Conservation (phyloP, 208 protist genomes). For the Trypanosoma brucei region DNA sequence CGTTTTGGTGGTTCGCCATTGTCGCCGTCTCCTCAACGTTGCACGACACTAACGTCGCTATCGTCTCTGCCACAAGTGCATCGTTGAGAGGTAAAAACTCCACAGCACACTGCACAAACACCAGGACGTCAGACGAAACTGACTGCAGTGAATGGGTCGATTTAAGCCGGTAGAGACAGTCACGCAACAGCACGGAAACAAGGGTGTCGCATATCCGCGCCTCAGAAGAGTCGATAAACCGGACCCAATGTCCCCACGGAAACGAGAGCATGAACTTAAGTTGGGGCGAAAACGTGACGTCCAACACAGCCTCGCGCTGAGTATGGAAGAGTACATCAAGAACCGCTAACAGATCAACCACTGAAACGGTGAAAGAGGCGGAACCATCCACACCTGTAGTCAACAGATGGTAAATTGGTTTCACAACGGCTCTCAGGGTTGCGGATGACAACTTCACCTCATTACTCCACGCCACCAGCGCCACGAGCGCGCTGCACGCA, state of each 20-base stretch:
- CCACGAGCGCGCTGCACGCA: slow-evolving; percentile 62
- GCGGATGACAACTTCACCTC: slow-evolving; percentile 59
- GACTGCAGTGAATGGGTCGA: slow-evolving; percentile 43
- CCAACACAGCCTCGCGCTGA: slow-evolving; percentile 38
- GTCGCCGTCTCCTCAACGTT: slow-evolving; percentile 5
- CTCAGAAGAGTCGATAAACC: slow-evolving; percentile 14
- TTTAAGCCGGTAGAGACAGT: slow-evolving; percentile 33
- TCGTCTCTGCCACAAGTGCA: slow-evolving; percentile 32
- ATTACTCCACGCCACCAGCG: slow-evolving; percentile 61
- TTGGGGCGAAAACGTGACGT: slow-evolving; percentile 48
- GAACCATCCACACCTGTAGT: slow-evolving; percentile 6
- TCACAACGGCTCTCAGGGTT: slow-evolving; percentile 54
- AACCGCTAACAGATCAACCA: slow-evolving; percentile 53
- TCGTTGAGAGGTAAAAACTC: slow-evolving; percentile 60
- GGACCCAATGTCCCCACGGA: slow-evolving; percentile 53
- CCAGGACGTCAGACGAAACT: slow-evolving; percentile 54
- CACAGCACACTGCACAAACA: slow-evolving; percentile 58
- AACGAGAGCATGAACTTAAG: slow-evolving; percentile 46
- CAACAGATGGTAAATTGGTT: slow-evolving; percentile 48
- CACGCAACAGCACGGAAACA: slow-evolving; percentile 28
- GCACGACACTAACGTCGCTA: slow-evolving; percentile 38
- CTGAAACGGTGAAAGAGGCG: slow-evolving; percentile 24
- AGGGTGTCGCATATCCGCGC: slow-evolving; percentile 15
- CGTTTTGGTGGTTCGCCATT: background rate
- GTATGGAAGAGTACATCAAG: slow-evolving; percentile 62